Evolutionary conservation across 768 basidiomycete species (phyloP), one percentile per base, ranked within the genome.

Genomic region (Chalciporus pseudorubinellus): DNA sequence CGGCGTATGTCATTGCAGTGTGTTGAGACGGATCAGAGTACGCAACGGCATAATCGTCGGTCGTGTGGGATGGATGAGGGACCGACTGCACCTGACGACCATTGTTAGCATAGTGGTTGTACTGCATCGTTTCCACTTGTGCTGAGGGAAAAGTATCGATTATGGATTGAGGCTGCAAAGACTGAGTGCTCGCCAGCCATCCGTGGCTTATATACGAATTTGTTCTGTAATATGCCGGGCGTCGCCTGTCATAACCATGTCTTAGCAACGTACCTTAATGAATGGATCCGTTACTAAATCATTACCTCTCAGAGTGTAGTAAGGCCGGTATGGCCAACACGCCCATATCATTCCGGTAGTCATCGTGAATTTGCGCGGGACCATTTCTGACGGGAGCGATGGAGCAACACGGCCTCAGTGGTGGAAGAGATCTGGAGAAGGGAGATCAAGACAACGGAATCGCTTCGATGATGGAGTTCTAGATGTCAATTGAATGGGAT

Each of bases 251-350:
- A 65, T 55, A 36, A 57, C n/a, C 52, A 66, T 69, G 67, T 66
- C 66, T 61, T 71, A 63, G 67, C 63, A 67, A 63, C 57, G 68
- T 69, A 67, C 68, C 68, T 69, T 69, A 69, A 69, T 69, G 69
- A 65, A 69, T 38, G 50, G 58, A 69, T 38, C 49, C 39, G 67
- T 69, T 69, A 69, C 68, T 69, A 65, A 70, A 69, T 70, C 59
- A 69, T 69, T 69, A 69, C 69, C 59, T 70, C 59, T 63, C 36
- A 59, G 56, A 64, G 63, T 56, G 69, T 62, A 64, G 64, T 62
- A 66, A 59, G 40, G 53, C 64, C 69, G 69, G 67, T 64, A 59
- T 65, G 65, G 63, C 51, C 51, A 52, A 56, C 67, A 70, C 60
- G 67, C 66, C 50, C 56, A 62, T 59, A 66, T 69, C 59, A 61